phyloP scores from a whole-genome alignment of 768 basidiomycete species.

The Tephrocybe sp. region DNA sequence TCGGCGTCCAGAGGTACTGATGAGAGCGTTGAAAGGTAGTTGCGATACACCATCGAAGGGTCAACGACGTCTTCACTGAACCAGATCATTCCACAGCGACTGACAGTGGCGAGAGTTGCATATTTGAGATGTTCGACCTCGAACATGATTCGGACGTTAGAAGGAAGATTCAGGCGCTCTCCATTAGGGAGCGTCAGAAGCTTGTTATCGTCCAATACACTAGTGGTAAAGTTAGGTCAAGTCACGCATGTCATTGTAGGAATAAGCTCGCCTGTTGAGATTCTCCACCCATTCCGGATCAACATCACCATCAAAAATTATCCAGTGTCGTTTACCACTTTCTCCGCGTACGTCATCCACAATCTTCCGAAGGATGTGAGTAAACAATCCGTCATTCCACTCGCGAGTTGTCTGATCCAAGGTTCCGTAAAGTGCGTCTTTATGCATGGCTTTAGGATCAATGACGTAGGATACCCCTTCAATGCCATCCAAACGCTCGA shows the following conservation, averaged over 20 bases:
- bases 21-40: constrained; percentile 81
- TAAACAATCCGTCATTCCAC: constrained; percentile 99
- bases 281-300: constrained; percentile 99
- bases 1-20: constrained; percentile 81
- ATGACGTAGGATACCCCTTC: constrained; percentile 97
- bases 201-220: constrained; percentile 99
- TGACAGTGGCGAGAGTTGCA: constrained; percentile 97
- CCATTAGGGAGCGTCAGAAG: constrained; percentile 95
- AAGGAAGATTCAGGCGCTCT: constrained; percentile 93
- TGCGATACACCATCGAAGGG: constrained; percentile 85
- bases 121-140: constrained; percentile 98
- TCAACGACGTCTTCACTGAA: constrained; percentile 97
- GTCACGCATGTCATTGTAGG: not conserved
- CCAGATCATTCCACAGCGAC: constrained; percentile 99
- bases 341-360: constrained; percentile 99
- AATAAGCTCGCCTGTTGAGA: constrained; percentile 82
- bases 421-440: constrained; percentile 96
- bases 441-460: constrained; percentile 98
- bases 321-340: constrained; percentile 96
- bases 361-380: constrained; percentile 95
- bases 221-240: constrained; percentile 29
- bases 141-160: constrained; percentile 99
- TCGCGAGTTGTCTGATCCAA: constrained; percentile 96
- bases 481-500: constrained; percentile 87
- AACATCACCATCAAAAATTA: constrained; percentile 98